Percentiles rank a stretch among this genome's conserved stretches.
Conservation (phyloP, 164 flowering plant species). For the Sedum album region DNA sequence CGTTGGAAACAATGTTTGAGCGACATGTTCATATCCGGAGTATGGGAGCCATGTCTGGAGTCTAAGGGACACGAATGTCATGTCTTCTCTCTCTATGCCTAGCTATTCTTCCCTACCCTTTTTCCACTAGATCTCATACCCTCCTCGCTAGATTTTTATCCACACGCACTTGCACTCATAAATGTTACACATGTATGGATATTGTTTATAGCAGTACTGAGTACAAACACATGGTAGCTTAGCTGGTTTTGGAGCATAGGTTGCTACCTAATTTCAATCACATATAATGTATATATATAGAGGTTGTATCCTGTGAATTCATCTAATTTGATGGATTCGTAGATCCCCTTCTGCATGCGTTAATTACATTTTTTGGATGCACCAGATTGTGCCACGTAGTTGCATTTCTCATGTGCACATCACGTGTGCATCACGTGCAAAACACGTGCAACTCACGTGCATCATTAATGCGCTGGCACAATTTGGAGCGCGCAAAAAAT, state of each 20-base stretch:
- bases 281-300: not conserved
- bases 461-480: too few relatives aligned
- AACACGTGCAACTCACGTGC: too few relatives aligned
- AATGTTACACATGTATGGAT: not conserved
- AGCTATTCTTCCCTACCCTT: not conserved
- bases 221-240: not conserved
- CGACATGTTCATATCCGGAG: not conserved
- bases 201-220: not conserved
- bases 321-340: too few relatives aligned
- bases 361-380: too few relatives aligned
- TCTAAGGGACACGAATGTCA: conserved; percentile 1
- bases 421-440: too few relatives aligned
- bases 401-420: too few relatives aligned
- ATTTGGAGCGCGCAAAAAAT: too few relatives aligned
- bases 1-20: not conserved
- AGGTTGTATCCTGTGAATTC: too few relatives aligned
- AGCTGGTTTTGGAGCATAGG: not conserved
- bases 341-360: too few relatives aligned
- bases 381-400: too few relatives aligned
- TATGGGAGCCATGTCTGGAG: conserved; percentile 6
- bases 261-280: not conserved
- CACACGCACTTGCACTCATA: conserved; percentile 6
- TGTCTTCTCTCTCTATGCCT: not conserved
- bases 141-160: not conserved
- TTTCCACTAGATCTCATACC: not conserved